Percentiles rank a stretch among this genome's conserved stretches.
Evolutionary conservation across 73 alveolate genomes (phyloP).

Genomic region (Tetrahymena elliotti): DNA sequence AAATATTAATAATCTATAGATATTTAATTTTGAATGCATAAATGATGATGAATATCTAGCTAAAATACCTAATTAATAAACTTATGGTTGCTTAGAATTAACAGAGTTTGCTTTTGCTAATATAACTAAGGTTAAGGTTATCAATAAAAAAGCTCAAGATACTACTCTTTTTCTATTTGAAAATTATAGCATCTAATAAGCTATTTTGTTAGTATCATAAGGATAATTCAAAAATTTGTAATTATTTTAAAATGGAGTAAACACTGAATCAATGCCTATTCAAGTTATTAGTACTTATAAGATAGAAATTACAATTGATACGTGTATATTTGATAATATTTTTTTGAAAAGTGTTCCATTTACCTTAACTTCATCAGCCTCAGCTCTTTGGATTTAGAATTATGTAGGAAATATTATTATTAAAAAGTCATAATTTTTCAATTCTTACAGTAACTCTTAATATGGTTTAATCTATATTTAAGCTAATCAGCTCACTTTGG

Average conservation of each 20-base stretch:
- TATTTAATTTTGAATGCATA: not conserved
- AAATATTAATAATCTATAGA: not conserved
- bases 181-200: not conserved
- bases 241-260: not conserved
- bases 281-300: not conserved
- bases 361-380: not conserved
- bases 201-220: not conserved
- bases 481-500: not conserved
- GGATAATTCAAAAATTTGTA: not conserved
- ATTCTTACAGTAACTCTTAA: not conserved
- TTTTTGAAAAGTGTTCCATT: not conserved
- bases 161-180: not conserved
- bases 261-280: not conserved
- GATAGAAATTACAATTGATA: not conserved
- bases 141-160: not conserved
- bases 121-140: not conserved
- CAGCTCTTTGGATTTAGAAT: not conserved
- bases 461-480: not conserved
- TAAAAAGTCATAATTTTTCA: not conserved
- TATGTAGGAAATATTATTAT: not conserved
- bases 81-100: not conserved
- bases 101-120: not conserved
- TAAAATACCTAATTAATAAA: not conserved
- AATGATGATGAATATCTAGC: not conserved
- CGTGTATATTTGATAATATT: not conserved